A percentile compares a stretch with the other conserved stretches of the same genome.
These are phyloP conservation scores for Penicillium canescens DNA, from an alignment of 495 filamentous ascomycete species.

Conservation along the genomic window DNA sequence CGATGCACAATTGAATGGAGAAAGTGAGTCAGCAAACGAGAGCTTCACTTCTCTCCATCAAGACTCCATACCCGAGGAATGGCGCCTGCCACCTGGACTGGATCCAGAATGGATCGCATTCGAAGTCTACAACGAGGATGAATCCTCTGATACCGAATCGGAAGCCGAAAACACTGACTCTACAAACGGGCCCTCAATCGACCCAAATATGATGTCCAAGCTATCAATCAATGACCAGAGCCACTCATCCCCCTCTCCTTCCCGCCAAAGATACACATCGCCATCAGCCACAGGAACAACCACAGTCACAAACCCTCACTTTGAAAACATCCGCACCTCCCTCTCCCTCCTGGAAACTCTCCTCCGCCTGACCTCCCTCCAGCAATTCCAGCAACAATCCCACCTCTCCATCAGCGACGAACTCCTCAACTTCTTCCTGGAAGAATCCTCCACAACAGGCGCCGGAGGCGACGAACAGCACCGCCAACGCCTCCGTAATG, in stretches of 20 bases:
- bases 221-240: conserved; percentile 34
- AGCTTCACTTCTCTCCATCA: conserved; percentile 31
- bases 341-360: conserved; percentile 94
- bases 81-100: conserved; percentile 73
- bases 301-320: conserved; percentile 41
- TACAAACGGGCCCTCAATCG: conserved; percentile 27
- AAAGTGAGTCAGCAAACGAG: conserved; percentile 26
- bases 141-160: conserved; percentile 60
- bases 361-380: conserved; percentile 87
- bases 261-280: conserved; percentile 23
- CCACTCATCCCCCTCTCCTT: conserved; percentile 22
- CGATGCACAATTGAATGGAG: conserved; percentile 64
- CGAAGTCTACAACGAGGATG: conserved; percentile 75
- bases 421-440: conserved; percentile 89
- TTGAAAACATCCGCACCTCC: conserved; percentile 68
- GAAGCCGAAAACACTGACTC: conserved; percentile 43
- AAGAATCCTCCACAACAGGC: conserved; percentile 73
- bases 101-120: conserved; percentile 97
- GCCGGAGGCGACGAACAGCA: conserved; percentile 70
- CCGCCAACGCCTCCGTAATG: conserved; percentile 66
- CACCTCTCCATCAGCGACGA: conserved; percentile 96
- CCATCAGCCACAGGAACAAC: conserved; percentile 38
- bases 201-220: conserved; percentile 42
- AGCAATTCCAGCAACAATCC: conserved; percentile 93
- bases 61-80: conserved; percentile 46